These are phyloP conservation scores for Penicillium egyptiacum DNA, from an alignment of 495 filamentous ascomycete genomes.

Conservation along the genomic window DNA sequence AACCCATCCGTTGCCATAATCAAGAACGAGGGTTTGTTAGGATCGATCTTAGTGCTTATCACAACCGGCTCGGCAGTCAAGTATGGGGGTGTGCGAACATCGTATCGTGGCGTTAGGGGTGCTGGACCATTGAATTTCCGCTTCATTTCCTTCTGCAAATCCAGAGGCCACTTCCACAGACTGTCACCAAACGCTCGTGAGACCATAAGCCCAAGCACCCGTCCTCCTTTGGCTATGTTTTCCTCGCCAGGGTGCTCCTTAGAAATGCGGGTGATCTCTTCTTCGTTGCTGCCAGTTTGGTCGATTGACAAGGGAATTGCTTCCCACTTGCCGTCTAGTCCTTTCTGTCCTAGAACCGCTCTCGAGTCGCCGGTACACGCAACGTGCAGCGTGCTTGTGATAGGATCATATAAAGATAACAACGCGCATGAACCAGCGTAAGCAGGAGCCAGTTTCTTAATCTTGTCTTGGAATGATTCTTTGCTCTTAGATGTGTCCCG, in stretches of 20 bases:
- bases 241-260: slow-evolving; percentile 60
- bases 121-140: slow-evolving; percentile 48
- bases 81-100: slow-evolving; percentile 59
- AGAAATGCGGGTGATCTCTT: slow-evolving; percentile 51
- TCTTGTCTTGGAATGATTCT: slow-evolving; percentile 30
- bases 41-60: slow-evolving; percentile 52
- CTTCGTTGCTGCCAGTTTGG: slow-evolving; percentile 56
- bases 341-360: slow-evolving; percentile 57
- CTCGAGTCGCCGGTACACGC: slow-evolving; percentile 61
- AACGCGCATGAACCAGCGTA: slow-evolving; percentile 62
- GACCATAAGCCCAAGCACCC: slow-evolving; percentile 55
- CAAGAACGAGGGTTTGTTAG: slow-evolving; percentile 51
- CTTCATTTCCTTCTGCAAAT: slow-evolving; percentile 43
- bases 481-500: slow-evolving; percentile 22
- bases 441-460: slow-evolving; percentile 42
- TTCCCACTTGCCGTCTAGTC: slow-evolving; percentile 46
- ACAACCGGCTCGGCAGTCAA: slow-evolving; percentile 65
- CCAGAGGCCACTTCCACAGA: slow-evolving; percentile 60
- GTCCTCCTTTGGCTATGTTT: slow-evolving; percentile 52
- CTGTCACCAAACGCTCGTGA: slow-evolving; percentile 65
- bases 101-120: slow-evolving; percentile 37
- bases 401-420: slow-evolving; percentile 54
- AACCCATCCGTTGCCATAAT: slow-evolving; percentile 66
- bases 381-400: slow-evolving; percentile 50
- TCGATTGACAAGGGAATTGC: slow-evolving; percentile 54